A percentile compares a stretch with the other conserved stretches of the same genome.
phyloP scores from a whole-genome alignment of 148 eudicot genomes.

The Silene uniflora region DNA sequence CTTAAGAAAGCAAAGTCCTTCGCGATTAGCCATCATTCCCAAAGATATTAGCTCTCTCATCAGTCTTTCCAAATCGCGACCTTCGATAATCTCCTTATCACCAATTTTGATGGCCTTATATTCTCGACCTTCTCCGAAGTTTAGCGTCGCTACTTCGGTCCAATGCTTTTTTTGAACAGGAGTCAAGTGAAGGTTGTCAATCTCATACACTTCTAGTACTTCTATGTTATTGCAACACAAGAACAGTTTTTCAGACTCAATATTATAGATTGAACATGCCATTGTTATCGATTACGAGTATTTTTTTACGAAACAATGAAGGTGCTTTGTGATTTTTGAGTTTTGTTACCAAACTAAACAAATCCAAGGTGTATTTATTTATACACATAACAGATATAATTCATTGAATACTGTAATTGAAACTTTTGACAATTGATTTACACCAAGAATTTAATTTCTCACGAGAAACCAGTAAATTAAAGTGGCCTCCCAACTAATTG shows the following conservation, averaged over 20 bases:
- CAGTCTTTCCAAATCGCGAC: not conserved
- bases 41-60: not conserved
- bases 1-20: not conserved
- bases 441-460: too few relatives aligned
- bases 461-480: too few relatives aligned
- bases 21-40: not conserved
- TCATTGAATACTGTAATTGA: too few relatives aligned
- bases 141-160: not conserved
- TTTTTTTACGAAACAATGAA: too few relatives aligned
- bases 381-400: too few relatives aligned
- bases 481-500: too few relatives aligned
- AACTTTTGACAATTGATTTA: too few relatives aligned
- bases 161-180: not conserved
- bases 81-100: not conserved
- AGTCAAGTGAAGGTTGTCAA: not conserved
- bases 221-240: not conserved
- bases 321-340: too few relatives aligned
- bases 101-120: not conserved
- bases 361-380: too few relatives aligned
- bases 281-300: too few relatives aligned
- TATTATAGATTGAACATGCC: not conserved
- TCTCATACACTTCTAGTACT: not conserved
- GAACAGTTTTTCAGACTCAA: not conserved
- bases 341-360: too few relatives aligned
- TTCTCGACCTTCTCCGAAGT: not conserved